These are phyloP conservation scores for Fagopyrum tataricum DNA, from an alignment of 148 eudicot genomes.

Conservation along the genomic window DNA sequence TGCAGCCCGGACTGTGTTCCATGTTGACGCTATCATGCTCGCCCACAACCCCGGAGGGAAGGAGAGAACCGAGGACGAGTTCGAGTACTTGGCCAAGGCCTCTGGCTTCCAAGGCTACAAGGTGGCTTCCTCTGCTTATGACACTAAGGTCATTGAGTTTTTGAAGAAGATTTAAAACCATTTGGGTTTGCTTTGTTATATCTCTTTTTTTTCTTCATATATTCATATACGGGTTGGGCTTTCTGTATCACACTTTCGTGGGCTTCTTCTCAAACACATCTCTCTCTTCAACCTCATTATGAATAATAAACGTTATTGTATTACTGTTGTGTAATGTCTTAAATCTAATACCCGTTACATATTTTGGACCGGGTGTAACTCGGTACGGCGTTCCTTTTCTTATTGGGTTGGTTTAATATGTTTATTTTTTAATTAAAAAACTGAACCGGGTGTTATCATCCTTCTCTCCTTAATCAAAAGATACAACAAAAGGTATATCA, in stretches of 20 bases:
- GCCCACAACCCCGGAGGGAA: conserved; percentile 15
- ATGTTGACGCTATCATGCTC: conserved; percentile 12
- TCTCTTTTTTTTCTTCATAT: neutral
- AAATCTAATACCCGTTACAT: no score
- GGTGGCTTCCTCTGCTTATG: conserved; percentile 18
- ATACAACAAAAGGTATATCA: no score
- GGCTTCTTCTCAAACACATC: neutral
- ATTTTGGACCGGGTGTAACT: no score
- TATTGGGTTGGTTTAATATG: no score
- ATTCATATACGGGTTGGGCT: neutral
- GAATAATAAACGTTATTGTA: neutral
- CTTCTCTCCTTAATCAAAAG: no score
- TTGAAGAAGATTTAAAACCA: conserved; percentile 13
- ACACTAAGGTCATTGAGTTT: conserved; percentile 18
- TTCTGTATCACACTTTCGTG: neutral
- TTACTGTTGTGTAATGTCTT: no score
- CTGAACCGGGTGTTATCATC: no score
- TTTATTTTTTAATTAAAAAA: no score
- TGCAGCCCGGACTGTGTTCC: conserved; percentile 7
- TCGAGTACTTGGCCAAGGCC: conserved; percentile 15
- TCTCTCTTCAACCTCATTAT: neutral
- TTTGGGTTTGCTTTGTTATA: neutral
- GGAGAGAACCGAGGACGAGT: conserved; percentile 19
- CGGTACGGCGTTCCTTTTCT: no score
- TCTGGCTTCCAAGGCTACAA: conserved; percentile 19